phyloP scores from a whole-genome alignment of 306 rosid species.

The Cucurbita pepo region DNA sequence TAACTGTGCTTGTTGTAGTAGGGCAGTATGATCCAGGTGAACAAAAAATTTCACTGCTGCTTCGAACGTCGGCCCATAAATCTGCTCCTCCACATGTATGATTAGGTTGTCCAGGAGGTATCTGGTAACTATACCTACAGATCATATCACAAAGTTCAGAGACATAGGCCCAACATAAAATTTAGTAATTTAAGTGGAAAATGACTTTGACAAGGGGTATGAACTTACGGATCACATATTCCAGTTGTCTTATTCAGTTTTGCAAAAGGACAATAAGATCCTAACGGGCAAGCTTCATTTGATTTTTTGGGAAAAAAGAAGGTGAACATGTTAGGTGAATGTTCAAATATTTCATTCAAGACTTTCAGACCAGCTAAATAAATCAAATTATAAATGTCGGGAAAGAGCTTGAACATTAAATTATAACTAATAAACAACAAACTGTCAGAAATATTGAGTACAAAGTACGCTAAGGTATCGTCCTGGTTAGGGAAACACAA shows the following conservation, averaged over 20 bases:
- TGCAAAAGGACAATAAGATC: conserved; percentile 66
- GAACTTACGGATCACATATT: conserved; percentile 72
- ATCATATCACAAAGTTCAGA: conserved; percentile 2
- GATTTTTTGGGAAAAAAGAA: neutral
- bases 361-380: neutral
- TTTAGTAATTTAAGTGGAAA: neutral
- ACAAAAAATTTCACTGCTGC: conserved; percentile 61
- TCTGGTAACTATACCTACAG: conserved; percentile 63
- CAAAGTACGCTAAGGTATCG: neutral
- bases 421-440: neutral
- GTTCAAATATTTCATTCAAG: neutral
- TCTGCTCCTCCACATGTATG: conserved; percentile 80
- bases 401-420: neutral
- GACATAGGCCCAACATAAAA: neutral
- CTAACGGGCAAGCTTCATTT: conserved; percentile 76
- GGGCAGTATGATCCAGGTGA: conserved; percentile 79
- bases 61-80: conserved; percentile 40
- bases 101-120: conserved; percentile 44
- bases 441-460: neutral
- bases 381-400: neutral
- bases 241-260: conserved; percentile 38
- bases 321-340: neutral
- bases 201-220: neutral
- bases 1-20: conserved; percentile 24
- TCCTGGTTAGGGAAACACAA: neutral